Conservation (phyloP, 352 stramenopile species). For the Phytophthora litchii region DNA sequence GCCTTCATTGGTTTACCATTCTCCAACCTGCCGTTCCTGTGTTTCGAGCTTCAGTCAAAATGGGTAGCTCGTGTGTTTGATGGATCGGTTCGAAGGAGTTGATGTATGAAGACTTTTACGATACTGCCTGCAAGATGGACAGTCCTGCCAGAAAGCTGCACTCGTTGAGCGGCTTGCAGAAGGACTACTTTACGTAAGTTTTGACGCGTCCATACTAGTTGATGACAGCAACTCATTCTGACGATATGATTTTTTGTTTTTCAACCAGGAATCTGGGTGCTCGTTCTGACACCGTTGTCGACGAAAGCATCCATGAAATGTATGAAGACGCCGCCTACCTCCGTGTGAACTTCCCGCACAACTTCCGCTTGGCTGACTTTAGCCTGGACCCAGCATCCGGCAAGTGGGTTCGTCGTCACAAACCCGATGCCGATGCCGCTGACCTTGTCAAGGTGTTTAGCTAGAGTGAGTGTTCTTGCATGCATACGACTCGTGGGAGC, state of each 20-base stretch:
- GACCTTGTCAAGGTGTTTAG: conserved; percentile 33
- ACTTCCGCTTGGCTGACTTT: conserved; percentile 69
- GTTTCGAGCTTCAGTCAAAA: conserved; percentile 72
- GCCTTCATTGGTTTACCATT: conserved; percentile 72
- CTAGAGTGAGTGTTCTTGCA: conserved; percentile 4
- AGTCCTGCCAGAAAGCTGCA: conserved; percentile 62
- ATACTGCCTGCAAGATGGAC: conserved; percentile 38
- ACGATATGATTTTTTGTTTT: conserved; percentile 7
- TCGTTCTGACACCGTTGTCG: conserved; percentile 38
- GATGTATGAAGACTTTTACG: conserved; percentile 65
- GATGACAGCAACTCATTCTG: background rate
- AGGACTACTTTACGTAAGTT: conserved; percentile 49
- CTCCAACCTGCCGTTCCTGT: conserved; percentile 72
- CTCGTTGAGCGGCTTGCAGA: conserved; percentile 47
- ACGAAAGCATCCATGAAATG: conserved; percentile 58
- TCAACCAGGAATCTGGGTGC: conserved; percentile 35
- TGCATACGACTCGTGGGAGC: background rate
- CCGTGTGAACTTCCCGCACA: conserved; percentile 57
- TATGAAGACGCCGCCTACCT: conserved; percentile 61
- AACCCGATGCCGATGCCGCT: conserved; percentile 9
- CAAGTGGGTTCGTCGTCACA: conserved; percentile 44
- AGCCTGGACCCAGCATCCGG: conserved; percentile 39
- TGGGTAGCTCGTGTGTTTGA: conserved; percentile 62
- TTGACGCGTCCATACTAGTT: background rate
- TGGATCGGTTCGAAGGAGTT: conserved; percentile 43